Evolutionary conservation across 2,329 filamentous ascomycete species (phyloP).

Genomic region (Chaetomiaceae sp.): DNA sequence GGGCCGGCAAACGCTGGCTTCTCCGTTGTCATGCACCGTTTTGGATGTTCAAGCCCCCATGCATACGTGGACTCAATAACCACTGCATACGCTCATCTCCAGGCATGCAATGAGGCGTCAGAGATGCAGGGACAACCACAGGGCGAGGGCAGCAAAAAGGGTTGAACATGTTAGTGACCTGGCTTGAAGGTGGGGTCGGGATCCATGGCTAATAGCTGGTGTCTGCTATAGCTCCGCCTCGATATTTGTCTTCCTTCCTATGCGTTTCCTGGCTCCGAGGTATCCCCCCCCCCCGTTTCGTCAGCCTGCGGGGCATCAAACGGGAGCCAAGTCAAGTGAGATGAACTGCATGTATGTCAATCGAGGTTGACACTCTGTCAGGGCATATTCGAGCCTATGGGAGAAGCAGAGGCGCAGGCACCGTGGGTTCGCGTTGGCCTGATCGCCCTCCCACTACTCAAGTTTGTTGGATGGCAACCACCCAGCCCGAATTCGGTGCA

Average conservation of each 20-base stretch:
- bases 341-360: slow-evolving; percentile 25
- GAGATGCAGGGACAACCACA: background rate
- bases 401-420: slow-evolving; percentile 1
- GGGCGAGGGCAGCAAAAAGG: background rate
- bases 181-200: too few species aligned
- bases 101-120: background rate
- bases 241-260: slow-evolving; percentile 13
- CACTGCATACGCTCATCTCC: too few species aligned
- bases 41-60: background rate
- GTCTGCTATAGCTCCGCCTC: background rate
- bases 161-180: too few species aligned
- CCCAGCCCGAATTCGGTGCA: too few species aligned
- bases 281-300: too few species aligned
- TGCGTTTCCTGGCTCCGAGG: slow-evolving; percentile 4
- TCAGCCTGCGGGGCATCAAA: slow-evolving; percentile 17
- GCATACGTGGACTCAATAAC: background rate
- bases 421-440: background rate
- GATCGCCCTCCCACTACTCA: background rate
- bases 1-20: background rate
- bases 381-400: slow-evolving; percentile 17
- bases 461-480: background rate
- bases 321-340: slow-evolving; percentile 24
- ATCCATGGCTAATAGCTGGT: slow-evolving; percentile 21
- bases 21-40: background rate
- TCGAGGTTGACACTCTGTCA: slow-evolving; percentile 12